Evolutionary conservation across 805 yeast genomes (phyloP), one percentile per base, ranked within the genome.

Genomic region (Priceomyces medius): DNA sequence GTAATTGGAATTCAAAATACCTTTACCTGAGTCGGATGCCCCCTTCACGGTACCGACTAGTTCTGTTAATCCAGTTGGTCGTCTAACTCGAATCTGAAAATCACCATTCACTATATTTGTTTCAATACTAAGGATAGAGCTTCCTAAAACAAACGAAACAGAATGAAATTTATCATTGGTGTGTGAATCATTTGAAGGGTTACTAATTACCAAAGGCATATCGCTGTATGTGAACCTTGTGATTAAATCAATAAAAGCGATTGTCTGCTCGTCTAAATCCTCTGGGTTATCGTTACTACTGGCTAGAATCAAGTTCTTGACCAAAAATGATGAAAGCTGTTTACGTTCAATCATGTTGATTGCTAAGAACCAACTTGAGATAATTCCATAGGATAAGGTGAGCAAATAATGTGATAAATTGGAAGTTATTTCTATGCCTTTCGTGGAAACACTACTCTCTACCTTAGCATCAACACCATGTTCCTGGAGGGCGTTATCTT

Each of bases 311-410:
- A 88, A 57, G 46, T 79, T 80, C 42, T 78, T 74, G 28, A 80
- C 71, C 9, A 88, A 71, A 52, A 79, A 88, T 2, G 87, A 74
- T 1, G 85, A 77, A 27, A 87, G 52, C 27, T 72, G 68, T 37
- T 73, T 72, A 32, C 96, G 70, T 37, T 81, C 81, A n/a, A 62
- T 63, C 44, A 82, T 45, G 13, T 73, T 71, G 56, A 88, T 74
- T 42, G 81, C 77, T 50, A 87, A 61, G 48, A 81, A 87, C 90
- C 95, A 85, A 32, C 75, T 72, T 1, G 83, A 67, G 19, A 88
- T 77, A 2, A 86, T 85, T 36, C 72, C 74, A 55, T 83, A 85
- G 0, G 95, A 85, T 35, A 84, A 63, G 1, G 80, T 67, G 19
- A 77, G 64, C 20, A 83, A 65, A 55, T 85, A 88, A 37, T 77